Base-by-base conservation (phyloP, 805 yeast species). In the Kuraishia molischiana region DNA sequence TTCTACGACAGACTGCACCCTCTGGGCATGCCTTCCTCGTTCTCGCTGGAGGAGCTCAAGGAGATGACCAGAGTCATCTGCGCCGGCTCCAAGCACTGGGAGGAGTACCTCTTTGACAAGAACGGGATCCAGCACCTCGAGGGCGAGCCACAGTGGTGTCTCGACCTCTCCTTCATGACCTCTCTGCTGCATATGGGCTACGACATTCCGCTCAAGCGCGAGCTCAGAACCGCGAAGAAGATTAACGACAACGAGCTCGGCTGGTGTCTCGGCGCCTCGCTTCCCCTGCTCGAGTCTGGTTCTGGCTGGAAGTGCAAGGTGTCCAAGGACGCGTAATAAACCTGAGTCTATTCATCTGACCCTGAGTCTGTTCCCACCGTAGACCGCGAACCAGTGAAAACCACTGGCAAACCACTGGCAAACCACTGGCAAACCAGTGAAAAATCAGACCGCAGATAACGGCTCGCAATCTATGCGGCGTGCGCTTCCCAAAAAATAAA, bases 231-330 rank as follows among this genome's bases (percentile, higher is more conserved):
- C 5, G 97, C 97, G 6, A 79, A 86, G 66, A 87, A 77, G 56
- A 85, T 92, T 49, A 82, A 78, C 37, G 77, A 78, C 53, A 87
- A 85, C 51, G 98, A 92, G 64, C 70, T 92, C 37, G 99, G 98
- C 24, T 92, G 99, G 99, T 92, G 97, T 67, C 68, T 92, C 40
- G 99, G 99, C 50, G 98, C 97, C 2, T 85, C 97, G 2, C 71
- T 92, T 50, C 97, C 97, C 6, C 65, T 92, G 49, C 67, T 92
- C 48, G 92, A 84, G 44, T 66, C 69, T 43, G 61, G 57, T 33
- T 61, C 74, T 17, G 77, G 76, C 30, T 85, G 95, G 95, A 69
- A 66, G 37, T 86, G 96, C 60, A 65, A 60, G 41, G 61, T 68
- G 19, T 38, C 48, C 21, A 54, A 58, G 42, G 59, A 49, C 6